phyloP scores from a whole-genome alignment of 352 stramenopile species.

The Phytophthora citrophthora region DNA sequence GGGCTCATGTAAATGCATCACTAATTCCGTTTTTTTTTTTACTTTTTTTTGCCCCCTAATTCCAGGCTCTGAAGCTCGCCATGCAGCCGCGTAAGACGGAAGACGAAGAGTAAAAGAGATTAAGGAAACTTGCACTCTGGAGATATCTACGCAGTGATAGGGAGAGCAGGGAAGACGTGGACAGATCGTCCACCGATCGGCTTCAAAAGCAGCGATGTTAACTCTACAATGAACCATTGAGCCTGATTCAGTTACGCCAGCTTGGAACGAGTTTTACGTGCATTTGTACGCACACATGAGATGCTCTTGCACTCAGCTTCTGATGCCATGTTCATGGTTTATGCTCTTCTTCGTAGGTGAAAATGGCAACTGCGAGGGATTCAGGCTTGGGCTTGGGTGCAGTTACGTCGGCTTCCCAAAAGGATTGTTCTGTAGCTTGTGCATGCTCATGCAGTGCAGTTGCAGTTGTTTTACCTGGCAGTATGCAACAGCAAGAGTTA shows the following conservation, averaged over 20 bases:
- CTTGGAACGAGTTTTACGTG: neutral
- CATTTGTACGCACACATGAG: too few species aligned
- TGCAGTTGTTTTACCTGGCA: conserved; percentile 74
- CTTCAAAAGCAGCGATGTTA: neutral
- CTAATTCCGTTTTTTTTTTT: conserved; percentile 8
- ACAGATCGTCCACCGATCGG: neutral
- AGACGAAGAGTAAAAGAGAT: conserved; percentile 55
- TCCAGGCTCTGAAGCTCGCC: conserved; percentile 69
- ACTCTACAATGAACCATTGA: conserved; percentile 17
- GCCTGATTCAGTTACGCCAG: conserved; percentile 6
- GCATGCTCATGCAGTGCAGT: conserved; percentile 55
- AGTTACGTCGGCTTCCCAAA: conserved; percentile 63
- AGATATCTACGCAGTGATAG: conserved; percentile 6
- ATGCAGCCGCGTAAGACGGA: conserved; percentile 57
- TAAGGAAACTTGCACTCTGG: neutral
- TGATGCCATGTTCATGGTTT: conserved; percentile 5
- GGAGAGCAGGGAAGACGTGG: conserved; percentile 7
- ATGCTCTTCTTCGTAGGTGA: conserved; percentile 41
- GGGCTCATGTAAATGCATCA: neutral
- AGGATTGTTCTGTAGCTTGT: conserved; percentile 36
- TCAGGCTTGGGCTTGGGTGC: conserved; percentile 64
- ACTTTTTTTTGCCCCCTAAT: neutral
- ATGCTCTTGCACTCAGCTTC: neutral
- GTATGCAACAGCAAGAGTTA: conserved; percentile 8
- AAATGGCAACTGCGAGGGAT: conserved; percentile 58